Base-by-base conservation (phyloP, 1,284 basidiomycete species). In the Wallemia mellicola region DNA sequence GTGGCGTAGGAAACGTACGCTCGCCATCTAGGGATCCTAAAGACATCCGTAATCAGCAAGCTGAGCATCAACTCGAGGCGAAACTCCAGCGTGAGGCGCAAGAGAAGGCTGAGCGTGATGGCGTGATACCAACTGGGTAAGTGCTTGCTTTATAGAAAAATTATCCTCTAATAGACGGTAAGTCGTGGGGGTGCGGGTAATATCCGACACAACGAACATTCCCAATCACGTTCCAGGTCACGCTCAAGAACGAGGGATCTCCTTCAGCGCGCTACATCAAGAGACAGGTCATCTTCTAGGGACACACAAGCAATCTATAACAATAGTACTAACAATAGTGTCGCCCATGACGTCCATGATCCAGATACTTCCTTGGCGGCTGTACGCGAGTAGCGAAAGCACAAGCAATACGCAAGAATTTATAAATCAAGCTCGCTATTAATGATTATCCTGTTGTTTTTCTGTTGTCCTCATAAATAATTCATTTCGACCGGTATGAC, bases 1-100 rank as follows among this genome's bases (percentile, higher is more conserved):
- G 83, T 32, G 83, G 83, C 26, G 76, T 75, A 22, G 83, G 83
- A 54, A 86, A 86, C 70, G 77, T 85, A 33, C 78, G 80, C 58
- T 80, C 81, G 2, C 78, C 79, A 0, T 81, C 82, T 19, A 75
- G 77, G 54, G 77, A 79, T 57, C 69, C 73, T 32, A 61, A 63
- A n/a, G 68, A 70, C 32, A 68, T 72, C 1, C 2, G 71, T 65
- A 60, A 62, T 24, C 54, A 56, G 55, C 54, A 33, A 17, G 59
- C 60, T 15, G 59, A 60, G 55, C n/a, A 24, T 17, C 54, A 54
- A 17, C 26, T 56, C 2, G 59, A 60, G 24, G 59, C 22, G 25
- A 26, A 24, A 2, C 55, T 59, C 14, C 33, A 27, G 28, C 58
- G 25, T 25, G 58, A 48, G 25, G 28, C 32, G 28, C 30, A 24